Conservation (phyloP, 805 yeast species). For the Monosporozyma aquatica region DNA sequence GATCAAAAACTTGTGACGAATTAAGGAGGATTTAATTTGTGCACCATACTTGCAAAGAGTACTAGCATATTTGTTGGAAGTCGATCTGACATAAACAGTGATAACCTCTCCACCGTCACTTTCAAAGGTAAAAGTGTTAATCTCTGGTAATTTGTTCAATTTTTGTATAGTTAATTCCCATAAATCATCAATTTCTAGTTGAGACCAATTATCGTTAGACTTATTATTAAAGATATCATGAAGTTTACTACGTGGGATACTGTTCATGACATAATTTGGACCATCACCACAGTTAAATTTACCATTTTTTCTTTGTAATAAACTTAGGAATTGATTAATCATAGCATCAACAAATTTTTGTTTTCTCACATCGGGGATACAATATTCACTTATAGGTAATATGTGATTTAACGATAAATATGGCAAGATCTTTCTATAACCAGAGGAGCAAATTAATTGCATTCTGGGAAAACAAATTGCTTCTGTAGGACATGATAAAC, state of each 20-base stretch:
- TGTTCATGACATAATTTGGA: slow-evolving; percentile 36
- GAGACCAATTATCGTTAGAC: neutral
- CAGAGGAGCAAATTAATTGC: slow-evolving; percentile 57
- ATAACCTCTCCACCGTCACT: neutral
- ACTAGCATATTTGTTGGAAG: slow-evolving; percentile 48
- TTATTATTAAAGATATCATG: slow-evolving; percentile 26
- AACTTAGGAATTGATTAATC: slow-evolving; percentile 50
- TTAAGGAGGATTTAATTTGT: neutral
- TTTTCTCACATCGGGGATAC: slow-evolving; percentile 63
- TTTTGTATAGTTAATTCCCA: slow-evolving; percentile 41
- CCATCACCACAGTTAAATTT: slow-evolving; percentile 45
- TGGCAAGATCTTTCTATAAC: slow-evolving; percentile 37
- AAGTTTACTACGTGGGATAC: slow-evolving; percentile 38
- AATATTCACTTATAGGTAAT: slow-evolving; percentile 51
- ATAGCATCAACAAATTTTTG: slow-evolving; percentile 54
- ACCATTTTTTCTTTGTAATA: slow-evolving; percentile 58
- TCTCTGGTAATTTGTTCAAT: slow-evolving; percentile 55
- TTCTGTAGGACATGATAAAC: slow-evolving; percentile 71
- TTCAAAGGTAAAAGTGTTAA: slow-evolving; percentile 14
- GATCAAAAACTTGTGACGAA: neutral
- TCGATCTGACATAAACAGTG: slow-evolving; percentile 43
- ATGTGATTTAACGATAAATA: slow-evolving; percentile 35
- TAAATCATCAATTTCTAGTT: slow-evolving; percentile 27
- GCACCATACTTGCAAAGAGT: slow-evolving; percentile 42
- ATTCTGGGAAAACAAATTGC: slow-evolving; percentile 58